Evolutionary conservation across 1,139 yeast genomes (phyloP).

Genomic region (Taphrina deformans): DNA sequence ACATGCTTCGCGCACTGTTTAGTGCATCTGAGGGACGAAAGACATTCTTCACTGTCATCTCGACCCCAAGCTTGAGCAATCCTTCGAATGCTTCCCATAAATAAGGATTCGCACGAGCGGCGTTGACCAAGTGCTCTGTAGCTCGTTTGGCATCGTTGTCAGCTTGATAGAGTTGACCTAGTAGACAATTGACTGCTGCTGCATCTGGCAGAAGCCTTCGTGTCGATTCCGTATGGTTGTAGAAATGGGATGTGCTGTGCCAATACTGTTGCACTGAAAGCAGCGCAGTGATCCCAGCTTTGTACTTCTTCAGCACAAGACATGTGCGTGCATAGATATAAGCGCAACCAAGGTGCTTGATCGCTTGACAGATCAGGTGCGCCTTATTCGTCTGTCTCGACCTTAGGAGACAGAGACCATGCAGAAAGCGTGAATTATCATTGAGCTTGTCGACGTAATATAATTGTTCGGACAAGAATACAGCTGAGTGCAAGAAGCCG

Average conservation of each 20-base stretch:
- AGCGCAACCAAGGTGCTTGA: slow-evolving; percentile 66
- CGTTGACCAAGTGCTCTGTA: slow-evolving; percentile 64
- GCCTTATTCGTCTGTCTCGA: slow-evolving; percentile 62
- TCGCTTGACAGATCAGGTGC: slow-evolving; percentile 52
- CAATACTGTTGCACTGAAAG: background rate
- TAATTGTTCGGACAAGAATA: slow-evolving; percentile 75
- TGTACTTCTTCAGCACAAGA: slow-evolving; percentile 55
- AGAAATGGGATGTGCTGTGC: slow-evolving; percentile 1
- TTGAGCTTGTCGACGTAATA: slow-evolving; percentile 57
- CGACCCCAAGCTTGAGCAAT: slow-evolving; percentile 66
- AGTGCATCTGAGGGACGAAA: slow-evolving; percentile 42
- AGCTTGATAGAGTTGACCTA: slow-evolving; percentile 65
- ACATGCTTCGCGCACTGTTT: background rate
- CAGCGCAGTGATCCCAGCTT: slow-evolving; percentile 62
- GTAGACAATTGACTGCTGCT: slow-evolving; percentile 61
- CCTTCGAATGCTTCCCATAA: slow-evolving; percentile 85
- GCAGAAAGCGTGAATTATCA: slow-evolving; percentile 60
- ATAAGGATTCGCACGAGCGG: slow-evolving; percentile 71
- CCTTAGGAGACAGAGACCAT: slow-evolving; percentile 62
- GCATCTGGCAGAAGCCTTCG: slow-evolving; percentile 58
- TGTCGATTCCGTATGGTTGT: slow-evolving; percentile 38
- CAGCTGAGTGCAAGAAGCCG: slow-evolving; percentile 69
- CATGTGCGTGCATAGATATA: slow-evolving; percentile 70
- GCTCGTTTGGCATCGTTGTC: slow-evolving; percentile 63
- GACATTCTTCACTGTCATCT: slow-evolving; percentile 61